Evolutionary conservation across 768 basidiomycete species (phyloP), one percentile per base, ranked within the genome.

Genomic region (Psilocybe cubensis): DNA sequence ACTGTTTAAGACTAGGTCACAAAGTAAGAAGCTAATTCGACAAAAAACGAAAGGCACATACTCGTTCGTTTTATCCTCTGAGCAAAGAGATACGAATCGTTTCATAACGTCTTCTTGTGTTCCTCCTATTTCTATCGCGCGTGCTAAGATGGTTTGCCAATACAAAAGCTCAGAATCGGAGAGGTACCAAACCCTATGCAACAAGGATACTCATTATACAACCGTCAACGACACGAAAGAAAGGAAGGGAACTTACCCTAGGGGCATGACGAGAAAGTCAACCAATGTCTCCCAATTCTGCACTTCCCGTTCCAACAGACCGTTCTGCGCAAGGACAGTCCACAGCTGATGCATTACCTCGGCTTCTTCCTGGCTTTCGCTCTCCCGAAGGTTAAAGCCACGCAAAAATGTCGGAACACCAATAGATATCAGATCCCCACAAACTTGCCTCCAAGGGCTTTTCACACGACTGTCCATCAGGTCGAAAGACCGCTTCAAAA

Each of bases 301-400:
- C 9, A 69, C 66, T 4, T 49, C 31, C n/a, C 18, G 29, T 67
- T 56, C 63, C 72, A 70, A 2, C 66, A 29, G 14, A 10, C 47
- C 56, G 35, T 56, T 70, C 50, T 65, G 69, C 3, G 79, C 81
- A 20, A 82, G 55, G 38, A 79, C 63, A 3, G 56, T 64, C 87
- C 87, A 88, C 20, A 86, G 66, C 45, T 77, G 72, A 28, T 79
- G 77, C 25, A 72, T 74, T 31, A 75, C 66, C 38, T 78, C 72
- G 45, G 63, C 58, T 17, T 63, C 74, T 44, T 61, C 66, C 24
- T 62, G 64, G 48, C 59, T 60, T 25, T 71, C 70, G n/a, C 64
- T 67, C 6, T 11, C 5, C 18, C 63, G 63, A 17, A 63, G 63
- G 24, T 66, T 70, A 25, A 79, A 48, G 25, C 73, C 67, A 29